A percentile compares a stretch with the other conserved stretches of the same genome.
phyloP scores from a whole-genome alignment of 1,284 basidiomycete genomes.

The Macrocybe sp. region DNA sequence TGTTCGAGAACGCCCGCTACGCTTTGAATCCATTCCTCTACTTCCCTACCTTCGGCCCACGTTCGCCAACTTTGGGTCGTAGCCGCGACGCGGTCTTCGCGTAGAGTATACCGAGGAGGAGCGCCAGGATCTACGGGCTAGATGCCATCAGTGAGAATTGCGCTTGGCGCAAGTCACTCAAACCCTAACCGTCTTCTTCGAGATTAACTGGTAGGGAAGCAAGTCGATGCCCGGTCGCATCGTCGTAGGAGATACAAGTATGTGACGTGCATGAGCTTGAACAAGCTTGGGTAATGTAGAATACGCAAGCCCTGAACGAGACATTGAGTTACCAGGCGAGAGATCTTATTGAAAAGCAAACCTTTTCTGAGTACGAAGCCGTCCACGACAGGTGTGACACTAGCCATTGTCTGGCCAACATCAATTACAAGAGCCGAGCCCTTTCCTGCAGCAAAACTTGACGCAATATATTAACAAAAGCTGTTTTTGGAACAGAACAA shows the following conservation, averaged over 20 bases:
- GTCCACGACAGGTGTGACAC: slow-evolving; percentile 94
- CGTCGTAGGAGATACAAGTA: slow-evolving; percentile 44
- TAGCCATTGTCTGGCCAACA: slow-evolving; percentile 84
- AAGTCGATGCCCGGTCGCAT: slow-evolving; percentile 58
- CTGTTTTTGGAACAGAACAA: slow-evolving; percentile 10
- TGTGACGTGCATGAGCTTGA: slow-evolving; percentile 67
- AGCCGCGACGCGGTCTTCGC: slow-evolving; percentile 68
- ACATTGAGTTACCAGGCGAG: background rate
- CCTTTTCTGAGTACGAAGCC: slow-evolving; percentile 98
- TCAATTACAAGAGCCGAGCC: slow-evolving; percentile 95
- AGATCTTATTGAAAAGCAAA: slow-evolving; percentile 19
- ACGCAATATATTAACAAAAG: slow-evolving; percentile 6
- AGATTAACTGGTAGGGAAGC: slow-evolving; percentile 84
- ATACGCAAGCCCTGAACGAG: slow-evolving; percentile 54
- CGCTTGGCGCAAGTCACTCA: slow-evolving; percentile 3
- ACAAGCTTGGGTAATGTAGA: slow-evolving; percentile 74
- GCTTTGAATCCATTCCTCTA: slow-evolving; percentile 93
- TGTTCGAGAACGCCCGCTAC: slow-evolving; percentile 81
- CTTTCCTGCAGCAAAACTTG: slow-evolving; percentile 92
- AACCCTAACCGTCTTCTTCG: slow-evolving; percentile 60
- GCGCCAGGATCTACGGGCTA: slow-evolving; percentile 61
- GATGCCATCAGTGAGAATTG: slow-evolving; percentile 3
- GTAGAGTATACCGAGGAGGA: slow-evolving; percentile 61
- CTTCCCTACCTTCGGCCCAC: slow-evolving; percentile 83
- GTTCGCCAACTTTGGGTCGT: slow-evolving; percentile 77